Evolutionary conservation across 2,329 filamentous ascomycete species (phyloP).

Genomic region (Diaporthe citriasiana): DNA sequence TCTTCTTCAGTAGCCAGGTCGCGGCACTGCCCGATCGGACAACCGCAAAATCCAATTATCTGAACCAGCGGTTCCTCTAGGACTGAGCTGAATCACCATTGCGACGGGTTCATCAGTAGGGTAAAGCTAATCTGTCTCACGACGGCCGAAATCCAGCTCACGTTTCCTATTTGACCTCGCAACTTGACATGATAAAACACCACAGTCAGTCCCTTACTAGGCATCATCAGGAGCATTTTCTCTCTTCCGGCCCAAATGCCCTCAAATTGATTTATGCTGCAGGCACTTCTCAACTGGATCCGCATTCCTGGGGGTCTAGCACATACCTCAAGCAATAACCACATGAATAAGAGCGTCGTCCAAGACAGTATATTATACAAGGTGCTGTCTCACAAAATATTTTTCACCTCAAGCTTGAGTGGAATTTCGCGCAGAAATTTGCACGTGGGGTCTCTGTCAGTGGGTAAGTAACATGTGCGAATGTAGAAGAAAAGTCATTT

Average conservation of each 20-base stretch:
- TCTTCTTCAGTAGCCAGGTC: too few species aligned
- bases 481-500: too few species aligned
- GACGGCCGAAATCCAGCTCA: background rate
- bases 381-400: too few species aligned
- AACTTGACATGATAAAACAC: background rate
- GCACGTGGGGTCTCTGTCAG: too few species aligned
- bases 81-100: background rate
- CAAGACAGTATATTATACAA: too few species aligned
- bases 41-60: background rate
- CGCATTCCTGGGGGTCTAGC: background rate
- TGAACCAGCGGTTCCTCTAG: background rate
- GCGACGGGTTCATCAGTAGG: background rate
- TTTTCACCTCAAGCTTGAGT: too few species aligned
- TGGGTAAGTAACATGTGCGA: too few species aligned
- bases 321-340: background rate
- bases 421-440: too few species aligned
- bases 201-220: background rate
- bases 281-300: background rate
- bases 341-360: too few species aligned
- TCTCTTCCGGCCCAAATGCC: background rate
- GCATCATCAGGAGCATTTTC: background rate
- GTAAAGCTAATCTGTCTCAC: background rate
- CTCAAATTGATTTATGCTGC: background rate
- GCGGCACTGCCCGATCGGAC: conserved; percentile 10
- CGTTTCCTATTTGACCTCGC: background rate